Percentiles rank a stretch among this genome's conserved stretches.
phyloP scores from a whole-genome alignment of 1,284 basidiomycete species.

The Pulveroboletus sp. region DNA sequence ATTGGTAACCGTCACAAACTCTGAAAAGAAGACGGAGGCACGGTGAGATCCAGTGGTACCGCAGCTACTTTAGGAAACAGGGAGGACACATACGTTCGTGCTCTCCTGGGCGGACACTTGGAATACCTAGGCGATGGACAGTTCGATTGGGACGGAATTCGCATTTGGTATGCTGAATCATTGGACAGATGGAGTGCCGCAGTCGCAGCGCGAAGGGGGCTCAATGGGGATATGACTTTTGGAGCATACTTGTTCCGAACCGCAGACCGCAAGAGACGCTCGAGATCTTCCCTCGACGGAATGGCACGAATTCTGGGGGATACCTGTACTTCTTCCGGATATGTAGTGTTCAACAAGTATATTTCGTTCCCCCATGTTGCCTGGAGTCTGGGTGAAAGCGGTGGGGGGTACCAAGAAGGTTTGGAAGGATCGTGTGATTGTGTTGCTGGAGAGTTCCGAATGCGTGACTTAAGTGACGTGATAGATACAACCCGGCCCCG shows the following conservation, averaged over 20 bases:
- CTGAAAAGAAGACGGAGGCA: conserved; percentile 13
- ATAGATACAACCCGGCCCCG: conserved; percentile 27
- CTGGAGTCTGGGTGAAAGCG: conserved; percentile 1
- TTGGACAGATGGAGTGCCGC: conserved; percentile 14
- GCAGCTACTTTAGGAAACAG: neutral
- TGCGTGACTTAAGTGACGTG: conserved; percentile 12
- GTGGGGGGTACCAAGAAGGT: conserved; percentile 10
- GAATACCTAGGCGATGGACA: conserved; percentile 26
- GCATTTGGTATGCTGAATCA: conserved; percentile 21
- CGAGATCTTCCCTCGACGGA: conserved; percentile 24
- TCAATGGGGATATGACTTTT: conserved; percentile 35
- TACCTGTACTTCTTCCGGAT: neutral
- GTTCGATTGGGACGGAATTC: conserved; percentile 27
- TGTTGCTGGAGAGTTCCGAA: neutral
- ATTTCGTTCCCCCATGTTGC: conserved; percentile 6
- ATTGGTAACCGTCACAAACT: conserved; percentile 26
- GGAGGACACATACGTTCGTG: conserved; percentile 30
- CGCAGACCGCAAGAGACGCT: conserved; percentile 29
- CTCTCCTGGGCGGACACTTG: conserved; percentile 15
- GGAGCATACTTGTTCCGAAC: conserved; percentile 30
- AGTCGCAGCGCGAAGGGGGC: conserved; percentile 27
- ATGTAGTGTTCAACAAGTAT: neutral
- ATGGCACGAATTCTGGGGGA: neutral
- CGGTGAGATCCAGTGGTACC: conserved; percentile 4
- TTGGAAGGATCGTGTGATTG: neutral